Conservation (phyloP, 1,284 basidiomycete species). For the Heterobasidion occidentale region DNA sequence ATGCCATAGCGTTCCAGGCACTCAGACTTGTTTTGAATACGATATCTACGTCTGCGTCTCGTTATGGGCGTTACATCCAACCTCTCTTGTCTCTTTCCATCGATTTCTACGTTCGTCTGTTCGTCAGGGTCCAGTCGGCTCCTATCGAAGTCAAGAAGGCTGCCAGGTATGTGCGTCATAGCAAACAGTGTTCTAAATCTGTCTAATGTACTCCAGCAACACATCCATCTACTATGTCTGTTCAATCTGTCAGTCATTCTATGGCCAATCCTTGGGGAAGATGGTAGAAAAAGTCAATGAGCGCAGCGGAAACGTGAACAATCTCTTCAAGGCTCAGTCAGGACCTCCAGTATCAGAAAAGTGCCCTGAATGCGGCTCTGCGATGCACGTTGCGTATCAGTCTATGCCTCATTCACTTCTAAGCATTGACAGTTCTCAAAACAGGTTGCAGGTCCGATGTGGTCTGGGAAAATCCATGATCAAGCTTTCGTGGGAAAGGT, state of each 20-base stretch:
- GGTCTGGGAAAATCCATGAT: slow-evolving; percentile 87
- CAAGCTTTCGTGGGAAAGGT: slow-evolving; percentile 67
- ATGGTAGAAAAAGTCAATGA: slow-evolving; percentile 51
- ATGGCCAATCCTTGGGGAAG: slow-evolving; percentile 75
- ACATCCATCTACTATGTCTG: slow-evolving; percentile 82
- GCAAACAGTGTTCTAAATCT: neutral
- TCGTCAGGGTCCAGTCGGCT: slow-evolving; percentile 72
- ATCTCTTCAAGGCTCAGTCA: slow-evolving; percentile 63
- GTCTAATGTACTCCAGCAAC: slow-evolving; percentile 41
- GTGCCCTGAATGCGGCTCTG: slow-evolving; percentile 80
- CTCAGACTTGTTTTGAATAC: slow-evolving; percentile 86
- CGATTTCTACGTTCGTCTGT: slow-evolving; percentile 95
- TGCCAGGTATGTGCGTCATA: slow-evolving; percentile 46
- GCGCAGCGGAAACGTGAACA: slow-evolving; percentile 45
- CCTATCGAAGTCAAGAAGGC: slow-evolving; percentile 86
- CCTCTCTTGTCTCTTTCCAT: slow-evolving; percentile 93
- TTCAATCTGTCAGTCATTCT: slow-evolving; percentile 70
- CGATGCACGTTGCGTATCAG: slow-evolving; percentile 53
- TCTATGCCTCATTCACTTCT: neutral
- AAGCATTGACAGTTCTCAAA: neutral
- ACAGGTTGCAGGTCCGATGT: slow-evolving; percentile 91
- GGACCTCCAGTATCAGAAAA: slow-evolving; percentile 63
- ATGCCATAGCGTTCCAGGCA: slow-evolving; percentile 40
- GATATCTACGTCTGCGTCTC: slow-evolving; percentile 78
- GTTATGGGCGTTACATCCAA: slow-evolving; percentile 89